Evolutionary conservation across 2,329 filamentous ascomycete species (phyloP), one percentile per base, ranked within the genome.

Genomic region (Penicillium sp.): DNA sequence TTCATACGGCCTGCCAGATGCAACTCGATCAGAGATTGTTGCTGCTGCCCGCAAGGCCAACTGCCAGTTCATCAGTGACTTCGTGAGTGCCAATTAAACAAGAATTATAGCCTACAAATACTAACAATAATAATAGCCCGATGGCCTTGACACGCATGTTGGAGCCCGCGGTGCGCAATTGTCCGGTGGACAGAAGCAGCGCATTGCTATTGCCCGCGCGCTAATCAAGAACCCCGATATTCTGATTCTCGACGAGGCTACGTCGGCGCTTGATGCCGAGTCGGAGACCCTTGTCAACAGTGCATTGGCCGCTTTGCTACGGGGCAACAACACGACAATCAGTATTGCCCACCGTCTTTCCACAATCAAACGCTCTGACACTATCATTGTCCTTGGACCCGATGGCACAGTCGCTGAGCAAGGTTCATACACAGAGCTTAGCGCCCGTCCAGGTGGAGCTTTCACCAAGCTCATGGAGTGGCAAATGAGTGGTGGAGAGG

Each of bases 381-480:
- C 87, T 61, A 96, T 99, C 70, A 94, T 99, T 64, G 93, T 96
- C 27, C 86, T 99, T 37, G 89, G 89, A 57, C 85, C 82, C 54
- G 88, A 97, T 67, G 95, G 94, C 59, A 88, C 84, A 55, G 93
- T 99, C 3, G 94, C 93, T 2, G 93, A 99, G 73, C 89, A 89
- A 60, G 94, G 94, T 54, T 89, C 88, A 55, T 99, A 96, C 72
- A 77, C 82, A 23, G 84, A 91, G 60, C 82, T 99, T 22, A 89
- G 87, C 50, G 80, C 83, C 5, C 85, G 90, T 56, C 82, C 84
- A 15, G 79, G 88, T 9, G 95, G 93, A 50, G 91, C 92, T 2
- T 99, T 99, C 70, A 93, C 87, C 66, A 94, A 89, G 76, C 80
- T 99, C 51, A 99, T 99, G 94, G 93, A 97, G 75, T 97, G 92